Base-by-base conservation (phyloP, 345 rosid genomes). In the Arabidopsis suecica region DNA sequence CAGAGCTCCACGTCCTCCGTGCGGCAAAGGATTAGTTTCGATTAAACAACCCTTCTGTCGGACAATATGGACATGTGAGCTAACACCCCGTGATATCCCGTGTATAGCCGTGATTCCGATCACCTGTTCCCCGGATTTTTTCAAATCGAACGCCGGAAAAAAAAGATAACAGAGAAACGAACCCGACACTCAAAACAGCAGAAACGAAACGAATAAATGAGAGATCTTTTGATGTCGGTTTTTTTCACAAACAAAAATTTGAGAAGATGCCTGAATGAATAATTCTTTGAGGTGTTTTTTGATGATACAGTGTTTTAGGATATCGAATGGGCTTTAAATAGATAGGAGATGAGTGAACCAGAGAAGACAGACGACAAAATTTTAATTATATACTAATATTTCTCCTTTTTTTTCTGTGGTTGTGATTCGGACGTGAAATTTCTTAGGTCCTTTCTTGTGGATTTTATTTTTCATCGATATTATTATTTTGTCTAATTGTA, bases 1-100 rank as follows among this genome's bases (percentile, higher is more conserved):
- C 90, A 93, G 84, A 77, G 99, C 98, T 72, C 99, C 99, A 81
- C 99, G 98, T 78, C 99, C 99, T 56, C 99, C 99, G 99, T 96
- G 98, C 91, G 97, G 96, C 85, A 87, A 93, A 84, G 98, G 98
- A 89, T 82, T 86, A 84, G 87, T 84, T 77, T 80, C 97, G 56
- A 79, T 84, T 77, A 89, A 85, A 79, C 90, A 82, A 81, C 97
- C 94, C 94, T 85, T 87, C 42, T 93, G 91, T 82, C 91, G 97
- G 51, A 76, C 83, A 48, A 86, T n/a, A 42, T 87, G 97, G 94
- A 82, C 98, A 89, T 96, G 95, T 42, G 7, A 72, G 73, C 82
- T 53, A 66, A 82, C 81, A 61, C 84, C 82, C 83, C 86, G 88
- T 51, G 65, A 44, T 81, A 54, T 82, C 81, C 91, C 79, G 89